phyloP scores from a whole-genome alignment of 768 basidiomycete genomes.

The Xanthoconium stramineum region DNA sequence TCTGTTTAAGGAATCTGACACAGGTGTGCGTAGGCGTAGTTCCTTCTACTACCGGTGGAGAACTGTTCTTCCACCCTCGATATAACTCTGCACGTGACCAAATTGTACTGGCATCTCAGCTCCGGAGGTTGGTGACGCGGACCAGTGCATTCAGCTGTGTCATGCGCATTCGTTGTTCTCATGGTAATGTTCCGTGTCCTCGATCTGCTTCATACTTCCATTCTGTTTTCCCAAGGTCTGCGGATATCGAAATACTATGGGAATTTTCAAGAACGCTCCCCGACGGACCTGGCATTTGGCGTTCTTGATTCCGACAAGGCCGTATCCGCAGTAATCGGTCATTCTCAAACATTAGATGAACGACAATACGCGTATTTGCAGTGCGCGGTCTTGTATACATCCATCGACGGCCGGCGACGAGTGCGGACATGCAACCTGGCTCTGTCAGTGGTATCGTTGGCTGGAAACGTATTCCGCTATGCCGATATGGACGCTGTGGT shows the following conservation, averaged over 20 bases:
- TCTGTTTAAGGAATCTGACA: constrained; percentile 6
- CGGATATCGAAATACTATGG: constrained; percentile 65
- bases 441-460: constrained; percentile 73
- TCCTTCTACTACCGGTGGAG: constrained; percentile 78
- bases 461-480: constrained; percentile 88
- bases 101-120: constrained; percentile 64
- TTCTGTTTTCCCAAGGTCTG: constrained; percentile 44
- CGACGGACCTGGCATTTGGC: constrained; percentile 77
- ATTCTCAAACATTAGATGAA: constrained; percentile 65
- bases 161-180: constrained; percentile 80
- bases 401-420: constrained; percentile 67
- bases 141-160: constrained; percentile 78
- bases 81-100: constrained; percentile 72
- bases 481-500: constrained; percentile 89
- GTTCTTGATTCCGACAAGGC: constrained; percentile 80
- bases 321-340: constrained; percentile 70
- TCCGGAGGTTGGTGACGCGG: constrained; percentile 63
- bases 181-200: constrained; percentile 47
- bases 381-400: constrained; percentile 86
- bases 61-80: constrained; percentile 89
- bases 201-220: constrained; percentile 6
- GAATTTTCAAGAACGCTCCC: constrained; percentile 63
- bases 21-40: constrained; percentile 48
- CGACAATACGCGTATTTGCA: constrained; percentile 78
- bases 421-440: constrained; percentile 88